Evolutionary conservation across 768 basidiomycete genomes (phyloP).

Genomic region (Tulasnella sp.): DNA sequence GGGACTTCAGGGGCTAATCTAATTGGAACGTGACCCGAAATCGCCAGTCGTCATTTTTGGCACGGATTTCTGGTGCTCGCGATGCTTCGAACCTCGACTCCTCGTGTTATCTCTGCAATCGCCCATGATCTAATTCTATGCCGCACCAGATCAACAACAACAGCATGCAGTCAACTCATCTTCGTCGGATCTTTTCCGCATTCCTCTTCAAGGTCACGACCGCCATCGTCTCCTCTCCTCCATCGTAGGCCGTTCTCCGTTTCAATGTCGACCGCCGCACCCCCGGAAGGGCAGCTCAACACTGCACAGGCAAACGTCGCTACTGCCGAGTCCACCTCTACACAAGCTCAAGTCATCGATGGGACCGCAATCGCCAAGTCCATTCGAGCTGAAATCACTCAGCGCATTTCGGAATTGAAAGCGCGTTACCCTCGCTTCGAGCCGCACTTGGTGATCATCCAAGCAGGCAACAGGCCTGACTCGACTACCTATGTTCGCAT

Average conservation of each 20-base stretch:
- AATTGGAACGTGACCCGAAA: not conserved
- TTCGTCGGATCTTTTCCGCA: not conserved
- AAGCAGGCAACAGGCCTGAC: conserved; percentile 87
- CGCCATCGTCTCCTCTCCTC: not conserved
- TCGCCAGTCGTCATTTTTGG: not conserved
- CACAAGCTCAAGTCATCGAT: conserved; percentile 49
- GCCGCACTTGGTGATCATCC: conserved; percentile 84
- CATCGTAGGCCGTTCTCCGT: not conserved
- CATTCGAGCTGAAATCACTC: conserved; percentile 68
- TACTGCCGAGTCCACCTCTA: not conserved
- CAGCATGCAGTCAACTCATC: not conserved
- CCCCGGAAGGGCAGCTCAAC: not conserved
- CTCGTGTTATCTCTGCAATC: not conserved
- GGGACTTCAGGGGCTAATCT: not conserved
- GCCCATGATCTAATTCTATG: conserved; percentile 1
- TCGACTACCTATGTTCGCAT: conserved; percentile 91
- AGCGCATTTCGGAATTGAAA: conserved; percentile 56
- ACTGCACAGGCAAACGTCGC: not conserved
- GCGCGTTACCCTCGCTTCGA: conserved; percentile 76
- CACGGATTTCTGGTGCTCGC: not conserved
- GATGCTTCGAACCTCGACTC: not conserved
- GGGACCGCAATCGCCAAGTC: conserved; percentile 85
- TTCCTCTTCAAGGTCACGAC: not conserved
- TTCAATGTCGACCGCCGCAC: conserved; percentile 16
- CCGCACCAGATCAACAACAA: not conserved